Evolutionary conservation across 1,139 yeast genomes (phyloP), one percentile per base, ranked within the genome.

Genomic region (Scheffersomyces segobiensis): DNA sequence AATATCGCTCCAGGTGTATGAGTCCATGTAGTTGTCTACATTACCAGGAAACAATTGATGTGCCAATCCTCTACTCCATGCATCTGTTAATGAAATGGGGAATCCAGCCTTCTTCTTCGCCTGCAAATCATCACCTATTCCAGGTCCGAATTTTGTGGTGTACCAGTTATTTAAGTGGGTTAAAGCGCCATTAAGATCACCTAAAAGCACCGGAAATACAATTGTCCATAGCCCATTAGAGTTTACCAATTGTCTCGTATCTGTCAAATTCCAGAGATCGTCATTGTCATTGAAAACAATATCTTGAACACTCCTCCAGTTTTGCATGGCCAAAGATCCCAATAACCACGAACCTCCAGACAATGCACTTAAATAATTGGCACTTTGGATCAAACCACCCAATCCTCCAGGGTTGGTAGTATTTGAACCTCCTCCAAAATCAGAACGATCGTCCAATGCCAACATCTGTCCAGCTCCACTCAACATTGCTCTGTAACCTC

Each of bases 401-500:
- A 79, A 68, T 1, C 68, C 66, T 4, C 96, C 96, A 10, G 24
- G 26, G 24, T 48, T 48, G 54, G 79, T 72, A 3, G 83, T 83
- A 32, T 77, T 77, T 32, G 42, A 2, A 1, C 17, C 42, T 17
- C 87, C 80, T 53, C 83, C 85, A 49, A 59, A 62, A 1, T 71
- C 74, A 6, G 96, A 88, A 67, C 97, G 81, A 65, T 85, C 83
- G 70, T 93, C 98, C 60, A 91, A 73, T 0, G 95, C 97, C 18
- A 93, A 79, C 50, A 92, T 73, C 71, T 88, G 87, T 50, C 98
- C 97, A 1, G 97, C 97, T n/a, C 97, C 97, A 57, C 81, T 75
- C 51, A 92, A 75, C 97, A 92, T 91, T 55, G 97, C 97, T 59
- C 98, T 83, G 74, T 91, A 92, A 3, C 97, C 96, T 67, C 98